Evolutionary conservation across 768 basidiomycete species (phyloP).

Genomic region (Suillus subalutaceus): DNA sequence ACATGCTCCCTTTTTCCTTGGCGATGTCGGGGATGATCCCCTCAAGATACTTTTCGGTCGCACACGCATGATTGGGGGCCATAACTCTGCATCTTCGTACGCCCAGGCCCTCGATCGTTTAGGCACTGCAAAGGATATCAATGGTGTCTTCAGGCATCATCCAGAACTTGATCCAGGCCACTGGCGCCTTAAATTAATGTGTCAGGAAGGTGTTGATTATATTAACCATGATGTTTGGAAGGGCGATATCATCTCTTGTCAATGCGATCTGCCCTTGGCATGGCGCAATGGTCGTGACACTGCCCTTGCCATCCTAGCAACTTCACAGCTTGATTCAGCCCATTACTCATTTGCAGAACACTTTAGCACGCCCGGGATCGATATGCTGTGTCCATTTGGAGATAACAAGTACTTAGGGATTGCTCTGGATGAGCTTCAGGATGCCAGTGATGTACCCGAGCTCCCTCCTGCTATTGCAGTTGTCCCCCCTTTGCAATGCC

Average conservation of each 20-base stretch:
- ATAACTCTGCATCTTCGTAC: slow-evolving; percentile 13
- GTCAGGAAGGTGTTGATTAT: not conserved
- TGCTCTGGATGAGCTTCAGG: no score
- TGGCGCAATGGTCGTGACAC: not conserved
- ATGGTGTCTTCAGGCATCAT: slow-evolving; percentile 5
- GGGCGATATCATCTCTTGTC: not conserved
- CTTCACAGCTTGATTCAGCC: not conserved
- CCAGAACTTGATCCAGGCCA: slow-evolving; percentile 7
- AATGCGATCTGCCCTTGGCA: not conserved
- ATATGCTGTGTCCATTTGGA: no score
- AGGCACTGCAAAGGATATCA: slow-evolving; percentile 13
- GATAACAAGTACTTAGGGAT: no score
- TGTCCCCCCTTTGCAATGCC: no score
- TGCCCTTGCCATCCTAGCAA: not conserved
- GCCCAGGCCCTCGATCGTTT: slow-evolving; percentile 3
- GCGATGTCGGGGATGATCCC: slow-evolving; percentile 30
- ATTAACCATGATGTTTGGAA: slow-evolving; percentile 24
- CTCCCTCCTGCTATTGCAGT: no score
- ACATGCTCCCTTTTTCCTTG: slow-evolving; percentile 21
- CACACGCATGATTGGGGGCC: not conserved
- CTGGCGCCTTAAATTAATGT: not conserved
- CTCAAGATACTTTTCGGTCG: slow-evolving; percentile 29
- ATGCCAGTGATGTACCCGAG: no score
- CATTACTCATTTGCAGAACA: not conserved
- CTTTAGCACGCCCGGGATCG: no score